Conservation (phyloP, 1,284 basidiomycete genomes). For the Trichosporon ovoides region DNA sequence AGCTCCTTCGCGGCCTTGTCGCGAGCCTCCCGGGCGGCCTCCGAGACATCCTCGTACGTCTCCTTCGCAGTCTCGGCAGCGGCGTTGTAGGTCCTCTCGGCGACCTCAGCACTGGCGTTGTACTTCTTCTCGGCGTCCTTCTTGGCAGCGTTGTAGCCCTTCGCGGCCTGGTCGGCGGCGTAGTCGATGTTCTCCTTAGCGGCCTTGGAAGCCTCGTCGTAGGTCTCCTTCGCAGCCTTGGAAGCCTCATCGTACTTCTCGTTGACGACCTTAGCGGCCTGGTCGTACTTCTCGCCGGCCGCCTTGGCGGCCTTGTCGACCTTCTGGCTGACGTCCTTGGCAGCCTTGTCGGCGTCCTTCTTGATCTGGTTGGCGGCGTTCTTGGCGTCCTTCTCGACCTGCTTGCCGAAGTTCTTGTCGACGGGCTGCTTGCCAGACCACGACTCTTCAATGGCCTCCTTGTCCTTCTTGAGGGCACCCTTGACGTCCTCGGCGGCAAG, state of each 20-base stretch:
- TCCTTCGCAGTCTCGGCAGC: conserved; percentile 28
- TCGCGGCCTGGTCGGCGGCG: conserved; percentile 17
- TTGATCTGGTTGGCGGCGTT: not conserved
- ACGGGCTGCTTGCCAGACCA: not conserved
- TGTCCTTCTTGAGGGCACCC: not conserved
- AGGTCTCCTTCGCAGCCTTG: not conserved
- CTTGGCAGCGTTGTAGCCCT: not conserved
- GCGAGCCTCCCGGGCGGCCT: conserved; percentile 1
- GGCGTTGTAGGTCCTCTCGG: conserved; percentile 19
- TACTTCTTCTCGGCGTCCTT: not conserved
- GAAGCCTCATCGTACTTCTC: not conserved
- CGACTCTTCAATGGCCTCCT: not conserved
- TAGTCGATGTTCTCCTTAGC: conserved; percentile 51
- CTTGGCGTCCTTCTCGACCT: conserved; percentile 1
- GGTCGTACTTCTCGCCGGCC: conserved; percentile 54
- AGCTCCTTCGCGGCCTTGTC: conserved; percentile 17
- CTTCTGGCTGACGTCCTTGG: not conserved
- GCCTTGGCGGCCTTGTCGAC: conserved; percentile 45
- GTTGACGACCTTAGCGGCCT: not conserved
- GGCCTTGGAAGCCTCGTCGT: not conserved
- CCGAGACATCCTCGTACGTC: not conserved
- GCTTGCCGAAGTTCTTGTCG: conserved; percentile 5
- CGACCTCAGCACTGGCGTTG: conserved; percentile 16
- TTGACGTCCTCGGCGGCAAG: not conserved
- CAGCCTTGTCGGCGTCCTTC: not conserved